Evolutionary conservation across 352 stramenopile genomes (phyloP).

Genomic region (Pythium guiyangense): DNA sequence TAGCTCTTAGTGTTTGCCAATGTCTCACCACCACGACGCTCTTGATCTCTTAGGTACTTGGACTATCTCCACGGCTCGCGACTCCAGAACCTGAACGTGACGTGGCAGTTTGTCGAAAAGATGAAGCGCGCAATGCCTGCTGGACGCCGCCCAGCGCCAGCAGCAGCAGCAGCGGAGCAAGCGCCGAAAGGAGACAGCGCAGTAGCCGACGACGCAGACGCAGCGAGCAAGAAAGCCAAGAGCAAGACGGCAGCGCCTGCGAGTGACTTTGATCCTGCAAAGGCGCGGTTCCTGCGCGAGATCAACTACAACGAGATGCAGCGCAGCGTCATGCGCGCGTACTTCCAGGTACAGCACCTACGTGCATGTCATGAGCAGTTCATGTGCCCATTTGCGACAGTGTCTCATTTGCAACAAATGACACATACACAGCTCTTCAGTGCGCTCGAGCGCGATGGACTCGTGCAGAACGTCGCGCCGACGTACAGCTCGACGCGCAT

Average conservation of each 20-base stretch:
- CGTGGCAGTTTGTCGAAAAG: constrained; percentile 80
- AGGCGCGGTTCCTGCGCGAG: constrained; percentile 61
- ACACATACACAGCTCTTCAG: constrained; percentile 33
- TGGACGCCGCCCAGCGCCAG: not conserved
- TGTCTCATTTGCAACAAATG: too few relatives aligned
- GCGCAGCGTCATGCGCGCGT: constrained; percentile 68
- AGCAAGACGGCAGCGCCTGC: constrained; percentile 16
- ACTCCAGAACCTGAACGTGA: constrained; percentile 77
- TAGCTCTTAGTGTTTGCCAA: not conserved
- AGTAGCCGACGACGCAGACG: not conserved
- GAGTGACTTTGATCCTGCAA: constrained; percentile 32
- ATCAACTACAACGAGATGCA: constrained; percentile 79
- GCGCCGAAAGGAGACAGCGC: constrained; percentile 5
- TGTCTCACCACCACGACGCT: not conserved
- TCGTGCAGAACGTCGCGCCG: constrained; percentile 39
- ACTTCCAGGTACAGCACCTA: constrained; percentile 48
- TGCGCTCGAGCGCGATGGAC: constrained; percentile 61
- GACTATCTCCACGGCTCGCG: constrained; percentile 83
- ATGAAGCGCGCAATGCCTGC: constrained; percentile 63
- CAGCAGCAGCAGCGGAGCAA: too few relatives aligned
- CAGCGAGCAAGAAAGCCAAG: constrained; percentile 9
- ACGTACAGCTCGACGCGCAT: constrained; percentile 61
- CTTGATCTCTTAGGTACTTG: constrained; percentile 47
- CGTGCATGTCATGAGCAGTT: too few relatives aligned
- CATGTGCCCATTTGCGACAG: too few relatives aligned